Percentiles rank a stretch among this genome's conserved stretches.
phyloP scores from a whole-genome alignment of 148 eudicot species.

The Bassia scoparia region DNA sequence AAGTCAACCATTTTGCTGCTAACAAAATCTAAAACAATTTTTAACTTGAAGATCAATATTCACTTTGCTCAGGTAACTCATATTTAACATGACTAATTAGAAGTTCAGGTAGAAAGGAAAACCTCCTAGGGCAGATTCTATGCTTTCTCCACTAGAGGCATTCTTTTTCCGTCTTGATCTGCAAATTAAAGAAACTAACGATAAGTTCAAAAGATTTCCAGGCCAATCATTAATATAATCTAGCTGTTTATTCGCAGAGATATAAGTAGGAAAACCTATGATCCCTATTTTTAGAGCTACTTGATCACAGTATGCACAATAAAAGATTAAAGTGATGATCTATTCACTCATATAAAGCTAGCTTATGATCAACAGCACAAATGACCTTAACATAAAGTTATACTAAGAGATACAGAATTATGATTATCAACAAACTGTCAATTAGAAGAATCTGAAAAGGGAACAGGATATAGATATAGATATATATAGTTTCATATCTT shows the following conservation, averaged over 20 bases:
- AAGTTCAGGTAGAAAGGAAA: constrained; percentile 8
- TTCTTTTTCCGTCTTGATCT: constrained; percentile 54
- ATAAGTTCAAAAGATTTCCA: neutral
- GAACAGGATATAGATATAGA: neutral
- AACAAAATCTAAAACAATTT: too few relatives aligned
- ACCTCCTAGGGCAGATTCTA: constrained; percentile 42
- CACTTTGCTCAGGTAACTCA: neutral
- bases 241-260: neutral
- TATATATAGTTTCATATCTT: neutral
- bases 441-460: neutral
- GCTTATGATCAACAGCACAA: neutral
- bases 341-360: neutral
- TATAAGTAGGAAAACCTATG: neutral
- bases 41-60: neutral
- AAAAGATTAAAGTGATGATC: neutral
- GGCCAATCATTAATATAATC: neutral
- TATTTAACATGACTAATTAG: neutral
- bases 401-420: neutral
- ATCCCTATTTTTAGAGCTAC: neutral
- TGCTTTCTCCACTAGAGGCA: constrained; percentile 42
- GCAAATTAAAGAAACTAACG: constrained; percentile 16
- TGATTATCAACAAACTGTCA: neutral
- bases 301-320: constrained; percentile 10
- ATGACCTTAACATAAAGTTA: neutral
- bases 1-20: neutral